These are phyloP conservation scores for Recurvomyces mirabilis DNA, from an alignment of 495 filamentous ascomycete genomes.

Conservation along the genomic window DNA sequence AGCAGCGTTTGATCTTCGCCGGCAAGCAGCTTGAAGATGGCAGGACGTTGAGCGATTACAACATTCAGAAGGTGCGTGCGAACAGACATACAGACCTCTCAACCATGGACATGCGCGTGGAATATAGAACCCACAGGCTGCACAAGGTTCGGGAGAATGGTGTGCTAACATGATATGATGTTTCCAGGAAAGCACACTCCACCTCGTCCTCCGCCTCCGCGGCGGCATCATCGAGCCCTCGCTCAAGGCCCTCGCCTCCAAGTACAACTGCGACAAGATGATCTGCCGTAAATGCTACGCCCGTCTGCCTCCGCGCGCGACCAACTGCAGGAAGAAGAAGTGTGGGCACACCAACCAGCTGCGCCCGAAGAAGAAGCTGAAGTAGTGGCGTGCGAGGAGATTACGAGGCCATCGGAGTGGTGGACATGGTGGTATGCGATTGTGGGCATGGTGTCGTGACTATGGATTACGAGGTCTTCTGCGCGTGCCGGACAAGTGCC, in stretches of 20 bases:
- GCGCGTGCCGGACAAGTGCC: too few species aligned
- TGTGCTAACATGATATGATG: background rate
- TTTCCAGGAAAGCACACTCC: conserved; percentile 89
- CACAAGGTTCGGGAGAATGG: too few species aligned
- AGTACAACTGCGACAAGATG: conserved; percentile 99
- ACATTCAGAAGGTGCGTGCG: conserved; percentile 91
- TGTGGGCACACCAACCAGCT: conserved; percentile 99
- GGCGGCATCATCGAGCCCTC: conserved; percentile 99
- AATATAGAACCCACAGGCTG: too few species aligned
- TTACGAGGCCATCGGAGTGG: too few species aligned
- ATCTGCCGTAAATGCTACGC: conserved; percentile 99
- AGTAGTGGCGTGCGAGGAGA: conserved; percentile 52
- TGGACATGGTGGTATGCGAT: too few species aligned
- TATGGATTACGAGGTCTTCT: too few species aligned
- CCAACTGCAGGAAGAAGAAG: conserved; percentile 99
- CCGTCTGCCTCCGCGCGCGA: conserved; percentile 93
- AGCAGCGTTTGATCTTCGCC: conserved; percentile 98
- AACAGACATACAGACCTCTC: background rate
- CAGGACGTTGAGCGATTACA: conserved; percentile 96
- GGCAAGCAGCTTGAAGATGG: conserved; percentile 99
- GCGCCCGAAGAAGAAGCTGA: conserved; percentile 99
- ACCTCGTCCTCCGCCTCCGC: conserved; percentile 97
- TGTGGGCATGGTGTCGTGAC: too few species aligned
- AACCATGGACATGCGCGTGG: background rate
- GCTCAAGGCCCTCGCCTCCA: conserved; percentile 93